Evolutionary conservation across 1,139 yeast species (phyloP).

Genomic region (Suhomyces panamericanus): DNA sequence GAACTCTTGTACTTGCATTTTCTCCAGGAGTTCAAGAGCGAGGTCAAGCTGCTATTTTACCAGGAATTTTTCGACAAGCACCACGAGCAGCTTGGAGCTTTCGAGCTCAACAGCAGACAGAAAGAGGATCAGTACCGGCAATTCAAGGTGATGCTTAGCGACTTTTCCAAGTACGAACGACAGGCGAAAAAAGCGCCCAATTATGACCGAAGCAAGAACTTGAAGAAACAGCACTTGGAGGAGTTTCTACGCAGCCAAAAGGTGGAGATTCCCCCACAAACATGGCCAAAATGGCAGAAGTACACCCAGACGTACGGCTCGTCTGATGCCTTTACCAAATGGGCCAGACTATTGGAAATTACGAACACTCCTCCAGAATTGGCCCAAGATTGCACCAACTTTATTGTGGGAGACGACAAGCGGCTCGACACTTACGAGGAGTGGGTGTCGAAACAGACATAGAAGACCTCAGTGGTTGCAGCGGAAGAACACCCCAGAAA

Average conservation of each 20-base stretch:
- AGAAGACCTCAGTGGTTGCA: too few relatives aligned
- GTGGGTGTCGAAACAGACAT: neutral
- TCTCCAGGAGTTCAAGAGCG: slow-evolving; percentile 34
- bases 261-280: neutral
- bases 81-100: slow-evolving; percentile 17
- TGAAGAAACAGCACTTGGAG: slow-evolving; percentile 26
- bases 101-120: slow-evolving; percentile 17
- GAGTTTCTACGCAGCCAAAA: slow-evolving; percentile 4
- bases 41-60: slow-evolving; percentile 29
- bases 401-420: slow-evolving; percentile 46
- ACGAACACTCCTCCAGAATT: slow-evolving; percentile 23
- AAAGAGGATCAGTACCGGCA: slow-evolving; percentile 27
- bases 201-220: slow-evolving; percentile 23
- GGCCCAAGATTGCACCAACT: slow-evolving; percentile 35
- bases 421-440: slow-evolving; percentile 19
- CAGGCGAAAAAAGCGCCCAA: slow-evolving; percentile 20
- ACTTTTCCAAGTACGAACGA: slow-evolving; percentile 29
- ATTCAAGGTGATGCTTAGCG: slow-evolving; percentile 27
- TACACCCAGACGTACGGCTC: neutral
- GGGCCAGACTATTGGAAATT: slow-evolving; percentile 31
- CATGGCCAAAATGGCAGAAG: neutral
- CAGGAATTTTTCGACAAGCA: slow-evolving; percentile 29
- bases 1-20: slow-evolving; percentile 24
- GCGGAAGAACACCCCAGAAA: too few relatives aligned
- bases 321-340: slow-evolving; percentile 25